Conservation (phyloP, 352 stramenopile genomes). For the Phytophthora ramorum region DNA sequence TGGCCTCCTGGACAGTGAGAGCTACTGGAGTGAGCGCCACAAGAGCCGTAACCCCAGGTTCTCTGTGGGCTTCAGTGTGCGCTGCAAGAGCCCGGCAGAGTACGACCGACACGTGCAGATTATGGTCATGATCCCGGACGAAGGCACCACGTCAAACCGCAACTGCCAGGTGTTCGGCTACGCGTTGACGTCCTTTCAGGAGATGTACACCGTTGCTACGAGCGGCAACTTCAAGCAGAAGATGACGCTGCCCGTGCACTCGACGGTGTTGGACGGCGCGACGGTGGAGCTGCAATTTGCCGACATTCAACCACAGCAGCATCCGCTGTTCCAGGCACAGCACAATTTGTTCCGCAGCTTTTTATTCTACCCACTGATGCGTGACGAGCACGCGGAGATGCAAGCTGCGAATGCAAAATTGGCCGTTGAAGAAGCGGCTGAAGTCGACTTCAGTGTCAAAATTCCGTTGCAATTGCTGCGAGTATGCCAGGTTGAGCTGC, state of each 20-base stretch:
- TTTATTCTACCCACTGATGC: constrained; percentile 71
- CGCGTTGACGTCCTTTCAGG: constrained; percentile 79
- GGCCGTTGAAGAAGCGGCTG: constrained; percentile 76
- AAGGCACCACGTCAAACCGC: constrained; percentile 65
- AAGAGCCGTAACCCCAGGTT: constrained; percentile 73
- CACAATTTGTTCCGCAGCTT: constrained; percentile 69
- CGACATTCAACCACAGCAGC: constrained; percentile 49
- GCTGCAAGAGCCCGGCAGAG: constrained; percentile 50
- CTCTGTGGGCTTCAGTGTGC: constrained; percentile 69
- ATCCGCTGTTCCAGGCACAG: constrained; percentile 57
- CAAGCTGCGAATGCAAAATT: constrained; percentile 64
- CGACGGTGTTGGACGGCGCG: constrained; percentile 60
- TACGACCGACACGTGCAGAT: constrained; percentile 79
- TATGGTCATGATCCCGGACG: constrained; percentile 82
- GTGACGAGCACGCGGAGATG: constrained; percentile 52
- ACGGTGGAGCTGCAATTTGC: constrained; percentile 72
- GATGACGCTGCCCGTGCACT: constrained; percentile 76
- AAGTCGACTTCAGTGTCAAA: constrained; percentile 84
- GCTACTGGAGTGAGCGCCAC: constrained; percentile 74
- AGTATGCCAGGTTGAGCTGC: constrained; percentile 74
- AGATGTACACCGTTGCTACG: constrained; percentile 72
- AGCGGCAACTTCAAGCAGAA: constrained; percentile 65
- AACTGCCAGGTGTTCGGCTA: constrained; percentile 77
- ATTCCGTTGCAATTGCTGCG: constrained; percentile 81
- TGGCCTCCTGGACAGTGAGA: constrained; percentile 57